Conservation (phyloP, 768 basidiomycete species). For the Macrolepiota albuminosa region DNA sequence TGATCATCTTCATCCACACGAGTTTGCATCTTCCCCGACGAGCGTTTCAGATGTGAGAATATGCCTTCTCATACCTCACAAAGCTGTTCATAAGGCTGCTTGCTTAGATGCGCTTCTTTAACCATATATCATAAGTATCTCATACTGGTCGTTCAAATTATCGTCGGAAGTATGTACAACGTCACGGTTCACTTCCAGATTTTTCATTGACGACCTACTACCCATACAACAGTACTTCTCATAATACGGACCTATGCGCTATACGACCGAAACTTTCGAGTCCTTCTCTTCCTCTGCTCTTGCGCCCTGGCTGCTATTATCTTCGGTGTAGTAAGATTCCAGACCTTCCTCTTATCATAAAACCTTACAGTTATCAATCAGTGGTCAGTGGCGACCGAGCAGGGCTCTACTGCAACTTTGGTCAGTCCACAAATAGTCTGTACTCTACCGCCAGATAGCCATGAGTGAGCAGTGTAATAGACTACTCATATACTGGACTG, state of each 20-base stretch:
- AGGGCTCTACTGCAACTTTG: background rate
- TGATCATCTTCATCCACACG: background rate
- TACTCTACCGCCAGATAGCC: no score
- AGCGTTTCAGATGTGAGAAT: background rate
- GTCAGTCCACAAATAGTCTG: background rate
- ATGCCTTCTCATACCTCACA: background rate
- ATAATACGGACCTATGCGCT: background rate
- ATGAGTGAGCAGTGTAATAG: background rate
- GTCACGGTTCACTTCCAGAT: background rate
- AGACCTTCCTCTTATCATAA: background rate
- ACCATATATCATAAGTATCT: conserved; percentile 24
- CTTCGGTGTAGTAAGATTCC: conserved; percentile 1
- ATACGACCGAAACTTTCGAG: background rate
- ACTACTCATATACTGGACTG: background rate
- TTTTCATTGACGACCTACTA: background rate
- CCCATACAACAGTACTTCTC: background rate
- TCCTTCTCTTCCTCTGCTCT: conserved; percentile 14
- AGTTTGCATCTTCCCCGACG: background rate
- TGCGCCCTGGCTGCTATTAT: conserved; percentile 22
- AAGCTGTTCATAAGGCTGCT: background rate
- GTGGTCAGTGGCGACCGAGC: background rate
- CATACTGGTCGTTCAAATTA: conserved; percentile 27
- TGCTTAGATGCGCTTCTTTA: conserved; percentile 21
- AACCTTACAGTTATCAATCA: background rate
- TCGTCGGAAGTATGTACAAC: conserved; percentile 29